A percentile compares a stretch with the other conserved stretches of the same genome.
Evolutionary conservation across 1,284 basidiomycete species (phyloP).

Genomic region (Athelia sp.): DNA sequence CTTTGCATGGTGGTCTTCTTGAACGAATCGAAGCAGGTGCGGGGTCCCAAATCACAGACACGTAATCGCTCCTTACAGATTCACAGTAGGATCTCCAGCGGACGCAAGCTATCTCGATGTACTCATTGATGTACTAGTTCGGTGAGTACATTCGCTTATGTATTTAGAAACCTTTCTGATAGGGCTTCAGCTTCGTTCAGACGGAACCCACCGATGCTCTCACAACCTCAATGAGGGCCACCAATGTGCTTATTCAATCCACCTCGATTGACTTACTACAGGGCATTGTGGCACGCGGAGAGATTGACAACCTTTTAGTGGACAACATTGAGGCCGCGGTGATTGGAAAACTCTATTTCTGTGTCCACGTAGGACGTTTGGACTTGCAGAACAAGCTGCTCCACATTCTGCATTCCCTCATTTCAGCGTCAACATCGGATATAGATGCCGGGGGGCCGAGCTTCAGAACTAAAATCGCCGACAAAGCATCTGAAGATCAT

Average conservation of each 20-base stretch:
- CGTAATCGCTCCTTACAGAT: not conserved
- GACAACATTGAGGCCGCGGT: constrained; percentile 68
- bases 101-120: constrained; percentile 74
- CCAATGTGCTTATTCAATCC: constrained; percentile 68
- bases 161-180: constrained; percentile 1
- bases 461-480: constrained; percentile 5
- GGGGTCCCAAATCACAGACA: constrained; percentile 15
- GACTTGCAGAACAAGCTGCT: constrained; percentile 92
- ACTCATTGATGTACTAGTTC: constrained; percentile 61
- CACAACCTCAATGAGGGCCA: constrained; percentile 46
- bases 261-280: constrained; percentile 80
- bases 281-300: constrained; percentile 74
- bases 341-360: constrained; percentile 72
- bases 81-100: constrained; percentile 25
- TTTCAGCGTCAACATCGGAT: constrained; percentile 49
- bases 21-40: constrained; percentile 56
- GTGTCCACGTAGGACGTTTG: constrained; percentile 63
- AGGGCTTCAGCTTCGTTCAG: constrained; percentile 55
- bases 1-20: constrained; percentile 53
- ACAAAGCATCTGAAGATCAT: constrained; percentile 24
- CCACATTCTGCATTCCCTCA: constrained; percentile 83
- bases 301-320: constrained; percentile 57
- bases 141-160: constrained; percentile 39
- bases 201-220: constrained; percentile 60
- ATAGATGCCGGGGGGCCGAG: constrained; percentile 14